A percentile compares a stretch with the other conserved stretches of the same genome.
Conservation (phyloP, 2,329 filamentous ascomycete genomes). For the Eurotiales sp. region DNA sequence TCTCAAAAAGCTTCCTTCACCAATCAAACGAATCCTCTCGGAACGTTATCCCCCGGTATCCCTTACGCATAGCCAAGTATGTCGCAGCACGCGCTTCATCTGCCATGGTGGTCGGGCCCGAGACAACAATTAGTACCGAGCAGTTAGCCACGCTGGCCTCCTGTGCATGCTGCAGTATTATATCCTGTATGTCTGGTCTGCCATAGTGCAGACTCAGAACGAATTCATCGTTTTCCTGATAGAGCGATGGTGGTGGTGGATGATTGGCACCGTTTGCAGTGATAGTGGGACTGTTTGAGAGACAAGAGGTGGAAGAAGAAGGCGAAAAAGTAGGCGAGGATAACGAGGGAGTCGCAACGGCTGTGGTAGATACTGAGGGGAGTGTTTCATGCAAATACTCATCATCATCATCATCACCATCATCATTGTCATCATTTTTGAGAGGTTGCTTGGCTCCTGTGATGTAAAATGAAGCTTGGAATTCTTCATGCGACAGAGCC, state of each 20-base stretch:
- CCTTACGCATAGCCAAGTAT: slow-evolving; percentile 32
- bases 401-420: too few relatives aligned
- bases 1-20: too few relatives aligned
- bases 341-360: background rate
- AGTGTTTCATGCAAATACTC: too few relatives aligned
- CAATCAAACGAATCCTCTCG: slow-evolving; percentile 47
- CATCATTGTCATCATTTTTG: background rate
- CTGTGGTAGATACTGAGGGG: too few relatives aligned
- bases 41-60: slow-evolving; percentile 37
- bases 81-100: slow-evolving; percentile 42
- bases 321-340: background rate
- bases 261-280: too few relatives aligned
- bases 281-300: background rate
- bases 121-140: slow-evolving; percentile 40
- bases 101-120: slow-evolving; percentile 45
- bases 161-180: slow-evolving; percentile 31
- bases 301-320: background rate
- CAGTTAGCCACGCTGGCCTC: slow-evolving; percentile 25
- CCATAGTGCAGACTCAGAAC: slow-evolving; percentile 26
- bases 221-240: background rate
- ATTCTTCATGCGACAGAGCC: slow-evolving; percentile 26
- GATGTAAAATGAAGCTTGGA: slow-evolving; percentile 28
- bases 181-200: slow-evolving; percentile 36
- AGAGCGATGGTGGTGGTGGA: too few relatives aligned
- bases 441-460: background rate